Evolutionary conservation across 2,329 filamentous ascomycete species (phyloP).

Genomic region (Penicillium sp.): DNA sequence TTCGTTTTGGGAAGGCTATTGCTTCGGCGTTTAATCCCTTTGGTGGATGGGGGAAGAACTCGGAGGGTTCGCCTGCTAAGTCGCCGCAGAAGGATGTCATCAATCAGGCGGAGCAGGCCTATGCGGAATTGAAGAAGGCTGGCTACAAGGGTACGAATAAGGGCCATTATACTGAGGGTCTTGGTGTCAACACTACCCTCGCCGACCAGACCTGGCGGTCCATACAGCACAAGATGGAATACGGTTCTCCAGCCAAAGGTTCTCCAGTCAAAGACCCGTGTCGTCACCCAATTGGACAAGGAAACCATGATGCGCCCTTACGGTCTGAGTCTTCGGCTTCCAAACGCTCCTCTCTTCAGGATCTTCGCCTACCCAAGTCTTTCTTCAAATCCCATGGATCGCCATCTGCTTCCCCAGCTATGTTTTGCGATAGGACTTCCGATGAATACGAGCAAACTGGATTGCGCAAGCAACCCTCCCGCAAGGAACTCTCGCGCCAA

Average conservation of each 20-base stretch:
- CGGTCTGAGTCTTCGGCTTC: constrained; percentile 21
- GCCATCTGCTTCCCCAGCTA: constrained; percentile 17
- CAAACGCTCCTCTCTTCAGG: constrained; percentile 29
- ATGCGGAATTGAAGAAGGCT: constrained; percentile 47
- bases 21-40: constrained; percentile 48
- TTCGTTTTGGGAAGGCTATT: constrained; percentile 49
- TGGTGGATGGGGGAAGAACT: constrained; percentile 40
- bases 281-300: constrained; percentile 11
- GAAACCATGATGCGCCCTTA: not conserved
- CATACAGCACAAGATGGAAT: constrained; percentile 27
- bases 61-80: constrained; percentile 26
- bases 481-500: constrained; percentile 50
- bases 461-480: constrained; percentile 44
- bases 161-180: constrained; percentile 24
- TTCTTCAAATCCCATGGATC: constrained; percentile 25
- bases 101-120: constrained; percentile 43
- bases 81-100: constrained; percentile 37
- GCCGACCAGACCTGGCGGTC: constrained; percentile 31
- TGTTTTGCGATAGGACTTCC: constrained; percentile 14
- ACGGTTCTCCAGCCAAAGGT: constrained; percentile 10
- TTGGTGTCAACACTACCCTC: constrained; percentile 14
- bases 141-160: constrained; percentile 41
- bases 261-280: constrained; percentile 10
- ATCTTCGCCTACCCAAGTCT: constrained; percentile 30
- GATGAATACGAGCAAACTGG: constrained; percentile 21